A percentile compares a stretch with the other conserved stretches of the same genome.
phyloP scores from a whole-genome alignment of 163 green algal species.

The Scenedesmus sp. region DNA sequence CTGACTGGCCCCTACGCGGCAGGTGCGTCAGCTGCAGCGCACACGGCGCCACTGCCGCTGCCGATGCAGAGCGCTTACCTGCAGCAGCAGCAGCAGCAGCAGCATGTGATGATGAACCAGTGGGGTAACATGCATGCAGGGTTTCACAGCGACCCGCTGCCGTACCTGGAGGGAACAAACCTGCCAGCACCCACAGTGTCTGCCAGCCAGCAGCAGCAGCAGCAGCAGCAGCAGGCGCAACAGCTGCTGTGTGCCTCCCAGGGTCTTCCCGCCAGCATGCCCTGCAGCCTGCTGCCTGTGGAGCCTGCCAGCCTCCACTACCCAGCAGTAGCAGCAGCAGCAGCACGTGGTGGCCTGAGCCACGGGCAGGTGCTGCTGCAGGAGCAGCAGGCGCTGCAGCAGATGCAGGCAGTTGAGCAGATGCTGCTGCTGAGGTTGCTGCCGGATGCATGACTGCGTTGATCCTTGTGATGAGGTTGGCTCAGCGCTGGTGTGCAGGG shows the following conservation, averaged over 20 bases:
- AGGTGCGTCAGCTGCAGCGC: no score
- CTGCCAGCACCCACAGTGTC: background rate
- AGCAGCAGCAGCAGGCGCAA: background rate
- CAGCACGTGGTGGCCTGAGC: background rate
- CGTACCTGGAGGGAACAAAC: background rate
- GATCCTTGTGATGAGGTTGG: background rate
- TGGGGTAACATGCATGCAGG: background rate
- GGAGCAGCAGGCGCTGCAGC: background rate
- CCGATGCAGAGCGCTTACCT: background rate
- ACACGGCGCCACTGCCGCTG: background rate
- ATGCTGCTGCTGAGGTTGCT: background rate
- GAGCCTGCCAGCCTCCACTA: background rate
- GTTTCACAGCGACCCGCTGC: slow-evolving; percentile 2
- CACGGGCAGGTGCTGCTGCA: background rate
- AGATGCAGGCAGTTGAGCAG: background rate
- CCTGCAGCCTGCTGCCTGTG: background rate
- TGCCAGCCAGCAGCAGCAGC: background rate
- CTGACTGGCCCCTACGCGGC: background rate
- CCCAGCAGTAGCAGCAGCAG: background rate
- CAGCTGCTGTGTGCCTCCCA: background rate
- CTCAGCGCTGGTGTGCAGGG: no score
- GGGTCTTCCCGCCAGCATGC: background rate
- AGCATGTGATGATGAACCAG: background rate
- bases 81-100: background rate
- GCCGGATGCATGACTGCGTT: background rate